Conservation (phyloP, 129 eudicot genomes). For the sunflower (Helianthus annuus) region DNA sequence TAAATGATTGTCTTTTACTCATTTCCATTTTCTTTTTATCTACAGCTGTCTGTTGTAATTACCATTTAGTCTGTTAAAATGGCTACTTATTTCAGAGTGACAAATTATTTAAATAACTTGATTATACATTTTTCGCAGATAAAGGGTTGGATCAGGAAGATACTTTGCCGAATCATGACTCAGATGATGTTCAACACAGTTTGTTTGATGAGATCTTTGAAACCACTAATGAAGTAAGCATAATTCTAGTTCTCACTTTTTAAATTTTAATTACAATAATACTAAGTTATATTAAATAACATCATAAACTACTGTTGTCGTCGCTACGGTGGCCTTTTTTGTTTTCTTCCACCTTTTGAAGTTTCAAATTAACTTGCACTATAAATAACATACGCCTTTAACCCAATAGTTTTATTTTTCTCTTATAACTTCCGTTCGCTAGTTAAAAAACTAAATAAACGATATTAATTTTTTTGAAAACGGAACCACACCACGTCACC, state of each 20-base stretch:
- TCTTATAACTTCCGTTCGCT: too few relatives aligned
- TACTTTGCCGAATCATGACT: slow-evolving; percentile 36
- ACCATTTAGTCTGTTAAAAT: neutral
- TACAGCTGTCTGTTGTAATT: neutral
- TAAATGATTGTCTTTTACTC: slow-evolving; percentile 7
- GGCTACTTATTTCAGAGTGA: neutral
- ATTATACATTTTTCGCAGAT: slow-evolving; percentile 37
- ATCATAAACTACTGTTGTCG: too few relatives aligned
- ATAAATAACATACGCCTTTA: too few relatives aligned
- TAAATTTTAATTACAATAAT: too few relatives aligned
- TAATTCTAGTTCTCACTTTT: slow-evolving; percentile 10
- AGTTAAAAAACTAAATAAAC: too few relatives aligned
- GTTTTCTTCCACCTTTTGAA: too few relatives aligned
- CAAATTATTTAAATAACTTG: neutral
- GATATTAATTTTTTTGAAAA: too few relatives aligned
- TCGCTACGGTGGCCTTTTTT: too few relatives aligned
- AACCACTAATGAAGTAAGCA: slow-evolving; percentile 58
- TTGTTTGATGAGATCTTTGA: slow-evolving; percentile 64
- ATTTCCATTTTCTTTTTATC: neutral
- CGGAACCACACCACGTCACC: too few relatives aligned
- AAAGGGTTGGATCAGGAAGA: slow-evolving; percentile 49
- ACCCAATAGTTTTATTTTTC: too few relatives aligned
- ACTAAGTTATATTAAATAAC: too few relatives aligned
- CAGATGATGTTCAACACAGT: slow-evolving; percentile 52
- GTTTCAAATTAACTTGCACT: too few relatives aligned